These are phyloP conservation scores for Oryza australiensis DNA, from an alignment of 176 grass and related monocot genomes.

Conservation along the genomic window DNA sequence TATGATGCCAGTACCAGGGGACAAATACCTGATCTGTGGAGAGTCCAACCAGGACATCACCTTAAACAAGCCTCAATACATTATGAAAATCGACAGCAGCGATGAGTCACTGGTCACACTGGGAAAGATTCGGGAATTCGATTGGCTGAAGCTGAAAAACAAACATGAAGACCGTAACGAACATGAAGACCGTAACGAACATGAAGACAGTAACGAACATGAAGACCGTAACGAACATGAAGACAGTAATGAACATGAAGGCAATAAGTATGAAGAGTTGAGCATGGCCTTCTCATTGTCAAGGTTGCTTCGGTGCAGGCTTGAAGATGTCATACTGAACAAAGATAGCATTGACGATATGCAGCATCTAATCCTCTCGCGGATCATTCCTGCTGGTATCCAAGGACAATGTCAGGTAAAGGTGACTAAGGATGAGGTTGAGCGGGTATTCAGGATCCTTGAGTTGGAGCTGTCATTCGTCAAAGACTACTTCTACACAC, in stretches of 20 bases:
- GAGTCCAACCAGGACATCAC: background rate
- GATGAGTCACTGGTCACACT: background rate
- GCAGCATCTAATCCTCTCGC: background rate
- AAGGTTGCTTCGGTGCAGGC: conserved; percentile 29
- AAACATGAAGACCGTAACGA: background rate
- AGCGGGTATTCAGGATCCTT: background rate
- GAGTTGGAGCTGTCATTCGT: conserved; percentile 15
- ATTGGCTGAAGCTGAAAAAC: no score
- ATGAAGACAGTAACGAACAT: background rate
- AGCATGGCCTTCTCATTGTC: conserved; percentile 22
- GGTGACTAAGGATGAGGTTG: background rate
- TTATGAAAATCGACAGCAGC: background rate
- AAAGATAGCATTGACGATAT: background rate
- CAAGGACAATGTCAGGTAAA: background rate
- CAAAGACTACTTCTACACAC: conserved; percentile 25
- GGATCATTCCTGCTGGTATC: background rate
- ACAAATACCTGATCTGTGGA: background rate
- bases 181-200: no score
- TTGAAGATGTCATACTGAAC: conserved; percentile 21
- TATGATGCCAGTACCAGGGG: no score
- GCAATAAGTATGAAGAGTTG: background rate
- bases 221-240: no score
- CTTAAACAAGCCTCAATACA: background rate
- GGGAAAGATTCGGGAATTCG: background rate
- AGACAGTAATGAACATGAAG: no score